A percentile compares a stretch with the other conserved stretches of the same genome.
Evolutionary conservation across 148 eudicot species (phyloP).

Genomic region (Linanthus parryae): DNA sequence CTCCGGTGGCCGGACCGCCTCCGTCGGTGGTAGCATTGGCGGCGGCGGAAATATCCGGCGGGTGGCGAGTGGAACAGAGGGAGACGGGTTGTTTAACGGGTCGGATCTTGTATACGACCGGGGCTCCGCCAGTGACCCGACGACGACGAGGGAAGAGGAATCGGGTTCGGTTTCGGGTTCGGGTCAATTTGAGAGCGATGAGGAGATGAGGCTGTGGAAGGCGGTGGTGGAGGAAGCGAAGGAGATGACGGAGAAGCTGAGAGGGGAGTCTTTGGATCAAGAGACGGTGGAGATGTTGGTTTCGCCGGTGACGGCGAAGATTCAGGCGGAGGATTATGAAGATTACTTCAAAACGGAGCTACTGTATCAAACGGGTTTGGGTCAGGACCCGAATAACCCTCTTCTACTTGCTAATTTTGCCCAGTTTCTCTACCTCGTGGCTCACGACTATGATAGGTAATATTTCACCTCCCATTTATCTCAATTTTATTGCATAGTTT

Average conservation of each 20-base stretch:
- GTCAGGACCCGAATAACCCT: slow-evolving; percentile 55
- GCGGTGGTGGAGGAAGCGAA: slow-evolving; percentile 55
- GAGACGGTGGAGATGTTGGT: slow-evolving; percentile 54
- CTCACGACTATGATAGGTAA: slow-evolving; percentile 79
- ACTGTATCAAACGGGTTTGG: slow-evolving; percentile 40
- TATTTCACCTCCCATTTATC: too few species aligned
- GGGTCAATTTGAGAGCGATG: slow-evolving; percentile 20
- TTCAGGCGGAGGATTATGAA: slow-evolving; percentile 36
- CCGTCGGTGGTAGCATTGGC: slow-evolving; percentile 54
- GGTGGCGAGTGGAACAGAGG: slow-evolving; percentile 58
- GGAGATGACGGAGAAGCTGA: slow-evolving; percentile 34
- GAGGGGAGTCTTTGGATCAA: slow-evolving; percentile 43
- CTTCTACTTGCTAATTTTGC: slow-evolving; percentile 79
- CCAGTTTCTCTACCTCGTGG: slow-evolving; percentile 81
- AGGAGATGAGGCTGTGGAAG: slow-evolving; percentile 54
- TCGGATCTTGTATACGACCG: too few species aligned
- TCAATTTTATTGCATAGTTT: too few species aligned
- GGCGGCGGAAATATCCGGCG: slow-evolving; percentile 53
- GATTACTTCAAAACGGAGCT: slow-evolving; percentile 57
- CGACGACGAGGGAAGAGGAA: slow-evolving; percentile 3
- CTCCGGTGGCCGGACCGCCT: slow-evolving; percentile 33
- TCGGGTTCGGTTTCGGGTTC: too few species aligned
- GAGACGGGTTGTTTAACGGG: slow-evolving; percentile 45
- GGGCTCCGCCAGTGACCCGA: too few species aligned
- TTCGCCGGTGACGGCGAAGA: slow-evolving; percentile 62